Evolutionary conservation across 2,329 filamentous ascomycete genomes (phyloP).

Genomic region (Aschersonia sp.): DNA sequence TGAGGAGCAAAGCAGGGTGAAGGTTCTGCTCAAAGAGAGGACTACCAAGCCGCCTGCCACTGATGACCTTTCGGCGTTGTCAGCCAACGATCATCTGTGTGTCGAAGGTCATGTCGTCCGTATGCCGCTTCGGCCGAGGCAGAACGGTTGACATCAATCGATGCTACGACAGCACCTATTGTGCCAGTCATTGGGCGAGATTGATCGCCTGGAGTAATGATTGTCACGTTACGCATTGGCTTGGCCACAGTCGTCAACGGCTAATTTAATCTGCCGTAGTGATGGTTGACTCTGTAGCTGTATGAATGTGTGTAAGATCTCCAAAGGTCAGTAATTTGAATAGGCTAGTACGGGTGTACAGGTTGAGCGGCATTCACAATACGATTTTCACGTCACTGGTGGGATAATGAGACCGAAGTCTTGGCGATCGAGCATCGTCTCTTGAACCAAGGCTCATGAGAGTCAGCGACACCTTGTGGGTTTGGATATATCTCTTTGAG

Average conservation of each 20-base stretch:
- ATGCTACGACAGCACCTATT: background rate
- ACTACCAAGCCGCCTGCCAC: slow-evolving; percentile 6
- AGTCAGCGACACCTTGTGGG: slow-evolving; percentile 84
- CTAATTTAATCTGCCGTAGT: no score
- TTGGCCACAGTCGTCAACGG: no score
- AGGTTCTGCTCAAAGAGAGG: slow-evolving; percentile 34
- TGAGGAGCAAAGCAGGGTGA: slow-evolving; percentile 18
- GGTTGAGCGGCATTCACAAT: background rate
- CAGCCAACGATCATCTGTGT: slow-evolving; percentile 26
- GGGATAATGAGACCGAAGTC: slow-evolving; percentile 2
- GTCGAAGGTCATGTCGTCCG: slow-evolving; percentile 37
- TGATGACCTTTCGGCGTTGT: slow-evolving; percentile 11
- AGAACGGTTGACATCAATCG: background rate
- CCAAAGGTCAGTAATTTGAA: background rate
- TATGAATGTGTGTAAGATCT: no score
- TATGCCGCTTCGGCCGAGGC: slow-evolving; percentile 6
- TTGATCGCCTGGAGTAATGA: no score
- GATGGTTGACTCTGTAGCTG: no score
- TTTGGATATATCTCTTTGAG: slow-evolving; percentile 39
- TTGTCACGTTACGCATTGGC: no score
- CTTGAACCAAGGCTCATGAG: slow-evolving; percentile 31
- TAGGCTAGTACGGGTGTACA: background rate
- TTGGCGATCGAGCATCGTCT: slow-evolving; percentile 91
- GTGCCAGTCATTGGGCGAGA: no score
- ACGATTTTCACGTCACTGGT: background rate